Percentiles rank a stretch among this genome's conserved stretches.
Conservation (phyloP, 345 rosid genomes). For the Dovyalis caffra region DNA sequence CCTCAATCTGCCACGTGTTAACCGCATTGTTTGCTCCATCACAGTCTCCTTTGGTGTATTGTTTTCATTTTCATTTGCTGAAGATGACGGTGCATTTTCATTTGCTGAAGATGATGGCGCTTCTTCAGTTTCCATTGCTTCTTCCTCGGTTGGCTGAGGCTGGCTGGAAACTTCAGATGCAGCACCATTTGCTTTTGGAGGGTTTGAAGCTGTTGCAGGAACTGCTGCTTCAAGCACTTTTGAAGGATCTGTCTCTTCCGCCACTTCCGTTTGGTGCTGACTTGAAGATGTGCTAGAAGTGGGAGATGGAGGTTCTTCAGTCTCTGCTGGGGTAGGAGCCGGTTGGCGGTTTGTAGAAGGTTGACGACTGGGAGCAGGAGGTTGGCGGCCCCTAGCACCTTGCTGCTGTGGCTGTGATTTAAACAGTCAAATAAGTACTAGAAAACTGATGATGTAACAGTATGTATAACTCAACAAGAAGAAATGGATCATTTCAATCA, state of each 20-base stretch:
- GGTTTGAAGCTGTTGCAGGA: conserved; percentile 26
- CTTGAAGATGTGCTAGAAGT: conserved; percentile 71
- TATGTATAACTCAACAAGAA: not conserved
- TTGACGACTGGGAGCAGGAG: conserved; percentile 37
- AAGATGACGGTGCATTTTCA: conserved; percentile 39
- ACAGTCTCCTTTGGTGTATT: conserved; percentile 52
- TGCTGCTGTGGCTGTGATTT: conserved; percentile 38
- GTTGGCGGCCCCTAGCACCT: conserved; percentile 35
- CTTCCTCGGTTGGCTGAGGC: conserved; percentile 36
- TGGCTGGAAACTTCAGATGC: conserved; percentile 35
- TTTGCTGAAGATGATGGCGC: conserved; percentile 35
- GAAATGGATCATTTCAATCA: not conserved
- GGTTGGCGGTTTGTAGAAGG: conserved; percentile 33
- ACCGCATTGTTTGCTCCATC: conserved; percentile 46
- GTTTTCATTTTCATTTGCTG: conserved; percentile 33
- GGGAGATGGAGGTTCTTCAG: conserved; percentile 62
- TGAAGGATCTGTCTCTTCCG: conserved; percentile 38
- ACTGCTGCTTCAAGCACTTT: conserved; percentile 36
- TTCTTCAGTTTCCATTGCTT: conserved; percentile 45
- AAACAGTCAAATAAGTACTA: not conserved
- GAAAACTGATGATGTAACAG: not conserved
- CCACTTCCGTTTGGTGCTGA: conserved; percentile 48
- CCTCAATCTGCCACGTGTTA: conserved; percentile 46
- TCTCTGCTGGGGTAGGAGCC: conserved; percentile 29
- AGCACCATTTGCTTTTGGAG: conserved; percentile 27